A percentile compares a stretch with the other conserved stretches of the same genome.
These are phyloP conservation scores for Pelargonium myrrhifolium DNA, from an alignment of 441 rosid species.

Conservation along the genomic window DNA sequence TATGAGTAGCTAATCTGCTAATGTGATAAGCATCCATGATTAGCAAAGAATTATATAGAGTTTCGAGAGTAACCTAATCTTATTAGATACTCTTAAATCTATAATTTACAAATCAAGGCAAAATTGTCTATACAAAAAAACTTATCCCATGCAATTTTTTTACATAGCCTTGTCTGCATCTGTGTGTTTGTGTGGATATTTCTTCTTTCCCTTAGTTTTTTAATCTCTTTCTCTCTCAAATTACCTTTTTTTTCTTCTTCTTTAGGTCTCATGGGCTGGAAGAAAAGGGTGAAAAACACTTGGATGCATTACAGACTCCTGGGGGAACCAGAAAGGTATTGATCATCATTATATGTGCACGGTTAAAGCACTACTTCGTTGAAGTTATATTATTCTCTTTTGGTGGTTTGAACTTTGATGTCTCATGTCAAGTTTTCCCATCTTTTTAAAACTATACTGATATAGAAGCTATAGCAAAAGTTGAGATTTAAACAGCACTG, in stretches of 20 bases:
- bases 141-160: neutral
- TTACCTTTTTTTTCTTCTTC: neutral
- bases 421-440: slow-evolving; percentile 1
- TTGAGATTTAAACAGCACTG: neutral
- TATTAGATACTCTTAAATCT: neutral
- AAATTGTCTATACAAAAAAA: too few relatives aligned
- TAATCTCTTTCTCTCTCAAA: neutral
- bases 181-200: neutral
- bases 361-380: neutral
- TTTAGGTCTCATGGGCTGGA: slow-evolving; percentile 37
- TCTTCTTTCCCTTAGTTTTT: slow-evolving; percentile 3
- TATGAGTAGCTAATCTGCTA: neutral
- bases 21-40: neutral
- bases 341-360: neutral
- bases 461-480: neutral
- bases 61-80: neutral
- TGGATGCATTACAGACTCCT: slow-evolving; percentile 30
- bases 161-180: neutral
- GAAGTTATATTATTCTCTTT: neutral
- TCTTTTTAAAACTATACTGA: neutral
- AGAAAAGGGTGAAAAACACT: slow-evolving; percentile 33
- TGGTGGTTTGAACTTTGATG: slow-evolving; percentile 5
- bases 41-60: neutral
- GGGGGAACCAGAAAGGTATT: slow-evolving; percentile 54
- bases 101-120: neutral